phyloP scores from a whole-genome alignment of 208 protist species.

The Porcisia hertigi region DNA sequence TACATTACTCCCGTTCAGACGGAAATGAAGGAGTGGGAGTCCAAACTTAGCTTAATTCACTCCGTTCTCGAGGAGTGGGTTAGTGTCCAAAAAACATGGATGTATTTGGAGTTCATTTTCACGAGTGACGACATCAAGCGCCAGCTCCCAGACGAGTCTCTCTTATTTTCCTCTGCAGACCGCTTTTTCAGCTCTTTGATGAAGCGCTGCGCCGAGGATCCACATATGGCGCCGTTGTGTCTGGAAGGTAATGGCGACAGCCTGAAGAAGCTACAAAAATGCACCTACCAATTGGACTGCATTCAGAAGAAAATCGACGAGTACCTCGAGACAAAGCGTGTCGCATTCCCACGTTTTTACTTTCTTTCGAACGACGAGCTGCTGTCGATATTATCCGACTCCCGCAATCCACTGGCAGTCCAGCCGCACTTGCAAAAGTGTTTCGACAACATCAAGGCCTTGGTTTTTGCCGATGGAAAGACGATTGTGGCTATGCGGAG shows the following conservation, averaged over 20 bases:
- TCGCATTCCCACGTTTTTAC: slow-evolving; percentile 96
- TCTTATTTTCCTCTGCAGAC: slow-evolving; percentile 89
- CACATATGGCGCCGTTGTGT: slow-evolving; percentile 85
- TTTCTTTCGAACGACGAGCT: slow-evolving; percentile 98
- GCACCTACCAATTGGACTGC: slow-evolving; percentile 87
- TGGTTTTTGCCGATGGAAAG: slow-evolving; percentile 76
- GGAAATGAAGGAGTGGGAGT: slow-evolving; percentile 82
- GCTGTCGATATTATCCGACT: slow-evolving; percentile 96
- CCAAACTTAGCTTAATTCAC: slow-evolving; percentile 72
- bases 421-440: slow-evolving; percentile 96
- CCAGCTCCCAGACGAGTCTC: slow-evolving; percentile 89
- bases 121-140: slow-evolving; percentile 95
- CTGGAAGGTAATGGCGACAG: slow-evolving; percentile 59
- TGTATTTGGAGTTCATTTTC: slow-evolving; percentile 98
- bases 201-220: slow-evolving; percentile 61
- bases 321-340: slow-evolving; percentile 96
- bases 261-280: slow-evolving; percentile 88
- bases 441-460: slow-evolving; percentile 94
- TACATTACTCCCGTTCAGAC: slow-evolving; percentile 65
- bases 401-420: slow-evolving; percentile 93
- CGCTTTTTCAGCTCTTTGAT: slow-evolving; percentile 90
- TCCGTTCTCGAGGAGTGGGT: slow-evolving; percentile 94
- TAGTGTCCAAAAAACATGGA: slow-evolving; percentile 94
- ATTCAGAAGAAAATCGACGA: slow-evolving; percentile 96
- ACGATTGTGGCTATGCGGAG: slow-evolving; percentile 90